Base-by-base conservation (phyloP, 768 basidiomycete species). In the Termitomyces sp. region DNA sequence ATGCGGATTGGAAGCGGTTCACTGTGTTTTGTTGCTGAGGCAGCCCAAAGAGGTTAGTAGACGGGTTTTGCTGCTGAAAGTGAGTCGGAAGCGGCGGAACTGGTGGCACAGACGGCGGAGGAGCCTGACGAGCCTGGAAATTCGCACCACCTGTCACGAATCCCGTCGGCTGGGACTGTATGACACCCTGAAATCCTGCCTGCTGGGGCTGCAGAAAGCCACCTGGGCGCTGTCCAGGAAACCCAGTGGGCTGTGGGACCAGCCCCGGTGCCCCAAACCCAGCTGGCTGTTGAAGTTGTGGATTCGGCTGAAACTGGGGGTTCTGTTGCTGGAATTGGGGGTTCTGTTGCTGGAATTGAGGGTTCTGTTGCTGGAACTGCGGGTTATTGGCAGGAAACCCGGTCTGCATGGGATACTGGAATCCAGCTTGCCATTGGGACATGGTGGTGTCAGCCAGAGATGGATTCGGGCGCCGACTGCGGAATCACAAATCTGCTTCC, bases 391-490 rank as follows among this genome's bases (percentile, higher is more conserved):
- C 70, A 61, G 76, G 81, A 72, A 82, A 87, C 14, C 88, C 90
- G 3, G 90, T 89, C 65, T 89, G 89, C 72, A 87, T 77, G 37
- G 91, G 86, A 69, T 89, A 87, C 74, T 92, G 89, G 68, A 78
- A 87, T 40, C 85, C 84, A 29, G 81, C 82, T 72, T 87, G 88
- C 57, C 91, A 92, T 74, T 91, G 89, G 68, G 89, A 84, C 91
- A 92, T 92, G 70, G 67, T 74, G 61, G 65, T 69, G 25, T 60
- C 65, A 66, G 66, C 68, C 60, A 65, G 64, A 69, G 61, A 56
- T 46, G 45, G 40, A 62, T 67, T 68, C 47, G 63, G 60, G 56
- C 66, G 65, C 69, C 72, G 70, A 67, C 68, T 69, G 69, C 68
- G 67, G 65, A 63, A 54, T 62, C 43, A 54, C 55, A 63, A 55